Conservation (phyloP, 2,329 filamentous ascomycete genomes). For the Phoma sp. region DNA sequence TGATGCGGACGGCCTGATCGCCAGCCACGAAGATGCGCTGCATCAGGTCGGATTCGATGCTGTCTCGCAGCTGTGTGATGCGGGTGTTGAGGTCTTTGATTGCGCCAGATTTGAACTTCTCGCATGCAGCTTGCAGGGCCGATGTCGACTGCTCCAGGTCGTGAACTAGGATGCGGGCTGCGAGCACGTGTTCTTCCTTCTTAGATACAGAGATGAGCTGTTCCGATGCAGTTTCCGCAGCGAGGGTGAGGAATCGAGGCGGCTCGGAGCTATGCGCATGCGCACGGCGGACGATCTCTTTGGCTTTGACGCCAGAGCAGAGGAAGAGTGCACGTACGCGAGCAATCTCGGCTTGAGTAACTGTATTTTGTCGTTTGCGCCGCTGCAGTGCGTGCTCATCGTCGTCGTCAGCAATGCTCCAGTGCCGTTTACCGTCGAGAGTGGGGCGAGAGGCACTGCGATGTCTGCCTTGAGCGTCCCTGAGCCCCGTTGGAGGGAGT, state of each 20-base stretch:
- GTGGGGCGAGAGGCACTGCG: constrained; percentile 43
- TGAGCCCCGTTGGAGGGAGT: constrained; percentile 39
- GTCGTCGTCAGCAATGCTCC: constrained; percentile 62
- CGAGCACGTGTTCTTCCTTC: constrained; percentile 60
- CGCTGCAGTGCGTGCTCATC: constrained; percentile 45
- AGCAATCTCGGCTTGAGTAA: constrained; percentile 72
- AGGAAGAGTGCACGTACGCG: constrained; percentile 78
- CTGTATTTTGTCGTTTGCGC: constrained; percentile 27
- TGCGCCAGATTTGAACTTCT: constrained; percentile 55
- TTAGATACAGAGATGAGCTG: constrained; percentile 54
- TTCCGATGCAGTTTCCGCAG: constrained; percentile 52
- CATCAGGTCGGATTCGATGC: constrained; percentile 59
- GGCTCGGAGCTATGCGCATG: constrained; percentile 50
- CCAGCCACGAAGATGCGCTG: constrained; percentile 69
- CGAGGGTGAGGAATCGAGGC: constrained; percentile 45
- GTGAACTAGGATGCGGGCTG: constrained; percentile 58
- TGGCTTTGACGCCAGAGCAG: constrained; percentile 87
- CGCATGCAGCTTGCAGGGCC: constrained; percentile 58
- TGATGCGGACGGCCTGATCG: constrained; percentile 81
- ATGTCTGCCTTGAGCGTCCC: constrained; percentile 22
- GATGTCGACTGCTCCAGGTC: constrained; percentile 54
- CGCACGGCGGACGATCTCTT: constrained; percentile 74
- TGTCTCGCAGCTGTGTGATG: constrained; percentile 52
- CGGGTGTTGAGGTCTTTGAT: constrained; percentile 52
- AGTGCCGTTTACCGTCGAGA: constrained; percentile 56